Evolutionary conservation across 345 rosid genomes (phyloP).

Genomic region (Moricandia moricandioides): DNA sequence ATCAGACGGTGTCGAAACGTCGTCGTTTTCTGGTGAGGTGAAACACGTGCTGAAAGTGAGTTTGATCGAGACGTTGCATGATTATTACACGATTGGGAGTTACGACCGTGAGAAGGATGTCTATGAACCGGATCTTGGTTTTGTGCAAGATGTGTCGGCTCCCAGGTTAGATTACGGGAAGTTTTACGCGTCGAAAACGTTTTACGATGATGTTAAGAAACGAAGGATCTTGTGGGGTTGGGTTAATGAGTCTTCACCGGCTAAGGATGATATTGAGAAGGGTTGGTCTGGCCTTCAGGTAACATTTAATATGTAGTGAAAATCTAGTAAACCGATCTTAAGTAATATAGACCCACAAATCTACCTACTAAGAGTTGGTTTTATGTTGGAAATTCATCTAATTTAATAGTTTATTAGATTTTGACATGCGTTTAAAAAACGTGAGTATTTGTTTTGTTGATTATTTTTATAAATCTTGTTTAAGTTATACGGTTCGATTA

Average conservation of each 20-base stretch:
- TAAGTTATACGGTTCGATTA: too few relatives aligned
- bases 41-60: constrained; percentile 61
- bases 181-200: constrained; percentile 71
- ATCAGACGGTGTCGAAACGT: constrained; percentile 24
- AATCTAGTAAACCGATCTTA: too few relatives aligned
- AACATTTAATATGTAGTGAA: too few relatives aligned
- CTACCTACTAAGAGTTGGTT: too few relatives aligned
- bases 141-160: constrained; percentile 41
- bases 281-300: constrained; percentile 42
- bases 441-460: too few relatives aligned
- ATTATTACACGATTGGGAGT: constrained; percentile 49
- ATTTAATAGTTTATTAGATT: too few relatives aligned
- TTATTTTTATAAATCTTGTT: too few relatives aligned
- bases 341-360: too few relatives aligned
- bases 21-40: neutral
- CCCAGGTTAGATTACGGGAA: constrained; percentile 69
- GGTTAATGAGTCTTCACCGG: constrained; percentile 56
- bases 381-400: too few relatives aligned
- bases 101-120: constrained; percentile 42
- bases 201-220: constrained; percentile 50
- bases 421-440: too few relatives aligned
- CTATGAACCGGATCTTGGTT: constrained; percentile 51
- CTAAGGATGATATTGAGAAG: constrained; percentile 34
- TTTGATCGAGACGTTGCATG: constrained; percentile 44
- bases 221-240: constrained; percentile 68